Evolutionary conservation across 345 rosid genomes (phyloP).

Genomic region (Schrenkiella parvula): DNA sequence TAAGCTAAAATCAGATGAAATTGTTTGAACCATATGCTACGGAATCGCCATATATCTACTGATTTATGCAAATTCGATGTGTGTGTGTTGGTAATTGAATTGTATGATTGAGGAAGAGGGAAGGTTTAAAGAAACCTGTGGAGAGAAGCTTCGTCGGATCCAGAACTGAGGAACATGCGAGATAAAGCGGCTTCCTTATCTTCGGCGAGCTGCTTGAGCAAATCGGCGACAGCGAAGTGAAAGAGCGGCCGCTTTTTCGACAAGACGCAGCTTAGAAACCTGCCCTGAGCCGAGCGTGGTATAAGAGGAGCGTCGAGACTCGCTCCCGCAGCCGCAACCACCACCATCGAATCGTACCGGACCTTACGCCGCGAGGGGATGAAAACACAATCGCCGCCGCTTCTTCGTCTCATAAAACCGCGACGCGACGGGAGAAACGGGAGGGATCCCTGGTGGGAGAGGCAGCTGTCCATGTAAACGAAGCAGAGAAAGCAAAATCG

Average conservation of each 20-base stretch:
- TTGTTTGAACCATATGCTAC: neutral
- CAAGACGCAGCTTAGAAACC: conserved; percentile 53
- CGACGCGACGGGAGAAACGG: conserved; percentile 24
- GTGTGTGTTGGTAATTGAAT: neutral
- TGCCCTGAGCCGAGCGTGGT: conserved; percentile 59
- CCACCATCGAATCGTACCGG: conserved; percentile 13
- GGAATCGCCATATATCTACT: neutral
- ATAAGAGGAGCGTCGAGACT: conserved; percentile 79
- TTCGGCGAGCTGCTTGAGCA: conserved; percentile 57
- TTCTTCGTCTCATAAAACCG: neutral
- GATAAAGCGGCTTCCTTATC: conserved; percentile 54
- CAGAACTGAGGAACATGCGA: conserved; percentile 59
- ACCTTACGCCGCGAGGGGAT: neutral
- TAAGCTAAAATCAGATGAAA: neutral
- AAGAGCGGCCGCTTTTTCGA: conserved; percentile 70
- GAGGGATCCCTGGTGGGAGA: conserved; percentile 34
- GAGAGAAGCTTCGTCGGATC: conserved; percentile 66
- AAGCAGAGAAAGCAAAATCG: conserved; percentile 8
- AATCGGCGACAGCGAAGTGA: conserved; percentile 64
- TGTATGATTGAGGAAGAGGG: neutral
- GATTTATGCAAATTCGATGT: neutral
- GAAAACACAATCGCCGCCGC: neutral
- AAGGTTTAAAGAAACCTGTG: conserved; percentile 46
- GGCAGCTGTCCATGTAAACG: conserved; percentile 44
- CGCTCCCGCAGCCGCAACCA: conserved; percentile 38